phyloP scores from a whole-genome alignment of 2,329 filamentous ascomycete species.

The Lasiodiplodia hormozganensis region DNA sequence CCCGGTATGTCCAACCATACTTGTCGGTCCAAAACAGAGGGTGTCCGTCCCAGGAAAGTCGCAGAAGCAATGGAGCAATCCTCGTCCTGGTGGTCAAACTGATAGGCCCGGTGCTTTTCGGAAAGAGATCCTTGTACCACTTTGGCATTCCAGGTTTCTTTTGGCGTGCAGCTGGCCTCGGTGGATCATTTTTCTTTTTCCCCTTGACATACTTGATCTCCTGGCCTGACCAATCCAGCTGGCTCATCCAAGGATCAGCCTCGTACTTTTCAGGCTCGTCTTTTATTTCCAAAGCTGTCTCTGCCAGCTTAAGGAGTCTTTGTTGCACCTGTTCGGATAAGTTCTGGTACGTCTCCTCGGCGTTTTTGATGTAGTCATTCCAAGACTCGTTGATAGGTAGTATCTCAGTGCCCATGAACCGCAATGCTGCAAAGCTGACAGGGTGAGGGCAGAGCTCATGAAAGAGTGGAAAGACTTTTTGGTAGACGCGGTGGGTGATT shows the following conservation, averaged over 20 bases:
- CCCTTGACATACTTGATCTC: constrained; percentile 90
- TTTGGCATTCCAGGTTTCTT: constrained; percentile 94
- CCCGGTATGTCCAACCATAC: constrained; percentile 90
- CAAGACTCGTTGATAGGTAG: constrained; percentile 88
- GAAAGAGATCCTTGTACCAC: constrained; percentile 94
- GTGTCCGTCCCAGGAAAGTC: constrained; percentile 85
- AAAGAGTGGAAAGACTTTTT: constrained; percentile 90
- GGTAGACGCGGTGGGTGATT: constrained; percentile 92
- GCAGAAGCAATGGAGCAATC: constrained; percentile 83
- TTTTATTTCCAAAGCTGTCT: constrained; percentile 79
- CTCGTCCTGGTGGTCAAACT: constrained; percentile 84
- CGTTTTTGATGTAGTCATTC: constrained; percentile 82
- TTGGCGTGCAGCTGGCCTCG: constrained; percentile 78
- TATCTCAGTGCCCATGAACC: constrained; percentile 93
- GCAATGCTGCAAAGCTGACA: constrained; percentile 92
- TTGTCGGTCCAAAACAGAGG: constrained; percentile 93
- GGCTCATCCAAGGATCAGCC: constrained; percentile 87
- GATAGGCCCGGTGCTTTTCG: constrained; percentile 71
- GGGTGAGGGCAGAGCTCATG: constrained; percentile 91
- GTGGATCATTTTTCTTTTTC: constrained; percentile 84
- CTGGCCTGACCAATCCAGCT: constrained; percentile 95
- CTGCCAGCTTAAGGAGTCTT: constrained; percentile 73
- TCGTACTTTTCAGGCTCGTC: constrained; percentile 71
- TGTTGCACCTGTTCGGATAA: constrained; percentile 80
- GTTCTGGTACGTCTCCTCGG: constrained; percentile 82